phyloP scores from a whole-genome alignment of 345 rosid genomes.

The Gossypium arboreum region DNA sequence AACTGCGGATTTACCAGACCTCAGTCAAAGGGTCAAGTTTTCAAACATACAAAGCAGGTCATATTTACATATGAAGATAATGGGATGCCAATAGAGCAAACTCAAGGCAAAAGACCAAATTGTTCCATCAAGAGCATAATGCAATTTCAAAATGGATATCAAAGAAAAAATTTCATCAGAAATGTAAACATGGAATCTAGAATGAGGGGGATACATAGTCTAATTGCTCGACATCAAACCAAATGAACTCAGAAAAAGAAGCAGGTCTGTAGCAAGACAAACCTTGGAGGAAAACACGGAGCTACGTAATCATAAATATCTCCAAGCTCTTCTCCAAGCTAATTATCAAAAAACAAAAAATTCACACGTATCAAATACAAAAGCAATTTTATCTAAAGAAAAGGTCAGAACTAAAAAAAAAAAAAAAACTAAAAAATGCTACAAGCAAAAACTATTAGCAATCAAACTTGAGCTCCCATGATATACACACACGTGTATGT shows the following conservation, averaged over 20 bases:
- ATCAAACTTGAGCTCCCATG: constrained; percentile 1
- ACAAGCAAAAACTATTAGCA: too few species aligned
- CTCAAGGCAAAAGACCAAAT: not conserved
- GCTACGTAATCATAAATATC: constrained; percentile 97
- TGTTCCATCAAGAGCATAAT: not conserved
- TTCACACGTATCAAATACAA: not conserved
- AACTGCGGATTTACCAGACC: not conserved
- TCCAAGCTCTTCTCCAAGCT: constrained; percentile 99
- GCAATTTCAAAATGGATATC: not conserved
- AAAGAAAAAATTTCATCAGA: not conserved
- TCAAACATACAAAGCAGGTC: not conserved
- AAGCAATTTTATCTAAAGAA: constrained; percentile 8
- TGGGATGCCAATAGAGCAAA: not conserved
- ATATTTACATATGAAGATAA: not conserved
- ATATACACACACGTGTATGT: not conserved
- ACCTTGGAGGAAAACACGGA: constrained; percentile 99
- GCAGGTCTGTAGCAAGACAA: constrained; percentile 12
- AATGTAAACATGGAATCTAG: not conserved
- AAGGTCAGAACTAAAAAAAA: not conserved
- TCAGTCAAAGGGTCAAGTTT: constrained; percentile 1
- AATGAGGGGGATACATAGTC: not conserved
- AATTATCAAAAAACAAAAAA: constrained; percentile 29
- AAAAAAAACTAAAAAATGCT: not conserved
- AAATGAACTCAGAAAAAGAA: not conserved
- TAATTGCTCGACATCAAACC: constrained; percentile 1